Conservation (phyloP, 805 yeast species). For the Ascoidea rubescens region DNA sequence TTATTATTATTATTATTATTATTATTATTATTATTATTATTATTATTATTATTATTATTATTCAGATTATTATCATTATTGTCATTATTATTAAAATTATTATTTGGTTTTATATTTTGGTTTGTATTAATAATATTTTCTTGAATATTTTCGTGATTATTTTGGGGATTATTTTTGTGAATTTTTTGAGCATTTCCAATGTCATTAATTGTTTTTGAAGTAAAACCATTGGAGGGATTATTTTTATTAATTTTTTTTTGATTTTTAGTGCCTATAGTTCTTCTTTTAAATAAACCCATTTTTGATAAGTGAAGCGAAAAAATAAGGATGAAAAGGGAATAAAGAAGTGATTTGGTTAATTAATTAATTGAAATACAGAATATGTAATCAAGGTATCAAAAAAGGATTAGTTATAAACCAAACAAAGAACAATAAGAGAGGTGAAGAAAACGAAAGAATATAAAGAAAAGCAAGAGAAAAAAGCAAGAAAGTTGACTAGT, state of each 20-base stretch:
- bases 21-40: not conserved
- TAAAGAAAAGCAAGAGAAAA: too few relatives aligned
- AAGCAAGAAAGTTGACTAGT: too few relatives aligned
- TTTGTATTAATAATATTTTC: not conserved
- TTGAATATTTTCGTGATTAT: not conserved
- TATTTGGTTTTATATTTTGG: not conserved
- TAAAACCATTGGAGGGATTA: not conserved
- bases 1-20: slow-evolving; percentile 1
- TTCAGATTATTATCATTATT: not conserved
- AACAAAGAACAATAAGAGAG: not conserved
- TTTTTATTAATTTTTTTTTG: not conserved
- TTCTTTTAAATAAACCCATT: not conserved
- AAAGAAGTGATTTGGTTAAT: not conserved
- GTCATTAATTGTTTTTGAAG: not conserved
- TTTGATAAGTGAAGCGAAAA: not conserved
- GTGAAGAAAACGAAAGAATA: too few relatives aligned
- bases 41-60: not conserved
- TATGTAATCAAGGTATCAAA: not conserved
- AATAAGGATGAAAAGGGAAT: not conserved
- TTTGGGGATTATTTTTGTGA: not conserved
- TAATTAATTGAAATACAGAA: not conserved
- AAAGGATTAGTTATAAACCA: not conserved
- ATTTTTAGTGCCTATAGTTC: not conserved
- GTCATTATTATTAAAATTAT: not conserved
- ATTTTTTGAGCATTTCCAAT: too few relatives aligned